These are phyloP conservation scores for Xerocomus potaroensis DNA, from an alignment of 768 basidiomycete genomes.

Conservation along the genomic window DNA sequence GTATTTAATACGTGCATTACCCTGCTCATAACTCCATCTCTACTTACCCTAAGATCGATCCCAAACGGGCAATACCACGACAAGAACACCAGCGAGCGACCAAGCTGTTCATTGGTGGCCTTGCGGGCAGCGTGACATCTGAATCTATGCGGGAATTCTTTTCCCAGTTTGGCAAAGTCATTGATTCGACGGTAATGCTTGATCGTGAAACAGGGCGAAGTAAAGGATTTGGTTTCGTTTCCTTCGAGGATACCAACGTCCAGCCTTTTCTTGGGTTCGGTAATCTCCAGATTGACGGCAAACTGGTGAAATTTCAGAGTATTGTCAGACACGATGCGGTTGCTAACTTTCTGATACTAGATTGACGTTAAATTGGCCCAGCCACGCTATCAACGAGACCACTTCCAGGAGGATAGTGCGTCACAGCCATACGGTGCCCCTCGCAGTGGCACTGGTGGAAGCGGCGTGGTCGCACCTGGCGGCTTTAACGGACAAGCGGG, in stretches of 20 bases:
- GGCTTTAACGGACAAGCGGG: conserved; percentile 34
- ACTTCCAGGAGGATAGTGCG: conserved; percentile 45
- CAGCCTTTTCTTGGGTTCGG: conserved; percentile 86
- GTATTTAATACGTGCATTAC: conserved; percentile 10
- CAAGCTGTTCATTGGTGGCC: conserved; percentile 94
- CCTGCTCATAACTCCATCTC: conserved; percentile 19
- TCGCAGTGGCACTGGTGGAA: conserved; percentile 6
- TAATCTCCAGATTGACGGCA: conserved; percentile 90
- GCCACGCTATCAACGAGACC: conserved; percentile 78
- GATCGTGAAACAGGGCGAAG: conserved; percentile 93
- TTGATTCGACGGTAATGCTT: conserved; percentile 98
- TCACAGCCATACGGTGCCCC: conserved; percentile 18
- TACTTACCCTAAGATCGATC: conserved; percentile 82
- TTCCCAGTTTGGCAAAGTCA: conserved; percentile 89
- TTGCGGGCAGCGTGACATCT: conserved; percentile 88
- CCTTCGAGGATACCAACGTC: conserved; percentile 89
- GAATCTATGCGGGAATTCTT: conserved; percentile 94
- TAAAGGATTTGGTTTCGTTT: conserved; percentile 98
- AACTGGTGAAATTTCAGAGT: conserved; percentile 63
- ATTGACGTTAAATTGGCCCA: conserved; percentile 98
- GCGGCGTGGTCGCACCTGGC: conserved; percentile 11
- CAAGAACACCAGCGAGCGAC: conserved; percentile 92
- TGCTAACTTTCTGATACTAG: conserved; percentile 36
- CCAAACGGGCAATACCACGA: conserved; percentile 97
- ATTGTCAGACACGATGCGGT: not conserved